Evolutionary conservation across 208 protist genomes (phyloP).

Genomic region (Blastocrithidia nonstop): DNA sequence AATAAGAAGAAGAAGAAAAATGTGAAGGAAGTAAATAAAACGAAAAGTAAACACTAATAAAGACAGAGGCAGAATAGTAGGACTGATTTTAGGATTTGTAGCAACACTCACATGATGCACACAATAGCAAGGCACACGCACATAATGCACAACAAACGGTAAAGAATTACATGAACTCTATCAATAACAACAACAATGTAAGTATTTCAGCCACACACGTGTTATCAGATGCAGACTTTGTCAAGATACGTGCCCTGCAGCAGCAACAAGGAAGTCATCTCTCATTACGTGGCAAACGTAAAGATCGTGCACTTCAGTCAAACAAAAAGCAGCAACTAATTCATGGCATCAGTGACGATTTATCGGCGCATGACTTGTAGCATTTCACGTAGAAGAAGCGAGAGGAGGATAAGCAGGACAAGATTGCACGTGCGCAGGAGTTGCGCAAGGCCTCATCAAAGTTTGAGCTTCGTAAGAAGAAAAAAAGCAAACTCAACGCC

Average conservation of each 20-base stretch:
- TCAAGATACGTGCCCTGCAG: slow-evolving; percentile 64
- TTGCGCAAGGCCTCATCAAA: slow-evolving; percentile 60
- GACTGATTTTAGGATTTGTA: too few relatives aligned
- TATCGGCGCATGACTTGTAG: slow-evolving; percentile 70
- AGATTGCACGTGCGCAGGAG: slow-evolving; percentile 71
- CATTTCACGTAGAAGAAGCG: slow-evolving; percentile 76
- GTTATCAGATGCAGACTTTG: slow-evolving; percentile 73
- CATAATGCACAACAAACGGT: too few relatives aligned
- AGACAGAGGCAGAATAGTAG: slow-evolving; percentile 12
- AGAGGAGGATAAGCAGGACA: slow-evolving; percentile 60
- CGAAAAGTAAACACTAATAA: slow-evolving; percentile 10
- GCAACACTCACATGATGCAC: slow-evolving; percentile 5
- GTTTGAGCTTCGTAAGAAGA: slow-evolving; percentile 81
- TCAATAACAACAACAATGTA: too few relatives aligned
- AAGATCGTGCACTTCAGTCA: slow-evolving; percentile 29
- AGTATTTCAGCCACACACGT: slow-evolving; percentile 39
- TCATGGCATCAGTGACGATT: slow-evolving; percentile 60
- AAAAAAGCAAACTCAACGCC: slow-evolving; percentile 82
- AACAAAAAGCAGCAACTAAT: slow-evolving; percentile 52
- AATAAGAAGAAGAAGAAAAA: slow-evolving; percentile 12
- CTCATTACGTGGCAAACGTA: slow-evolving; percentile 56
- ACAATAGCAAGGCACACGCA: background rate
- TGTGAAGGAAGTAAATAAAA: slow-evolving; percentile 26
- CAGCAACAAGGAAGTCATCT: slow-evolving; percentile 49
- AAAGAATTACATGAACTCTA: too few relatives aligned